Percentiles rank a stretch among this genome's conserved stretches.
phyloP scores from a whole-genome alignment of 78 protist genomes.

The Corallochytrium limacisporum region DNA sequence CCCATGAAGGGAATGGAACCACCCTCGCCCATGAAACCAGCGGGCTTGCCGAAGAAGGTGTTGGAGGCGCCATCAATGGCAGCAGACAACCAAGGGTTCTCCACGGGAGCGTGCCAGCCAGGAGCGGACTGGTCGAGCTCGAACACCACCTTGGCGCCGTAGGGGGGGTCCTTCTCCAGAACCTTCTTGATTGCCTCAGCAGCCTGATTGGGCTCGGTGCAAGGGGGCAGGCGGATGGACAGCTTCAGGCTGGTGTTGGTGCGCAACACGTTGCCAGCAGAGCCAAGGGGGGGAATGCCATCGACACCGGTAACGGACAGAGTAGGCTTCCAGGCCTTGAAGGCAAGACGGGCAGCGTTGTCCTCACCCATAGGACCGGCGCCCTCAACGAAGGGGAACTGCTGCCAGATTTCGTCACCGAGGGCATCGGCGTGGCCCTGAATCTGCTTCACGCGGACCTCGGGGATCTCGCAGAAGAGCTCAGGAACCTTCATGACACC shows the following conservation, averaged over 20 bases:
- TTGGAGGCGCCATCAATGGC: slow-evolving; percentile 37
- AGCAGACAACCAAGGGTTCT: slow-evolving; percentile 30
- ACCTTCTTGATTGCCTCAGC: slow-evolving; percentile 25
- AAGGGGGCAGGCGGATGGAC: slow-evolving; percentile 70
- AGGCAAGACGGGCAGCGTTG: slow-evolving; percentile 22
- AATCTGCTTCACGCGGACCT: slow-evolving; percentile 35
- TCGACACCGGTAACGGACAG: slow-evolving; percentile 63
- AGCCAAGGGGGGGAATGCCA: slow-evolving; percentile 40
- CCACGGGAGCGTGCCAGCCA: slow-evolving; percentile 63
- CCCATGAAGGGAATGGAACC: slow-evolving; percentile 77
- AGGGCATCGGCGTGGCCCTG: slow-evolving; percentile 32
- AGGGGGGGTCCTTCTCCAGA: slow-evolving; percentile 59
- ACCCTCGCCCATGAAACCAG: slow-evolving; percentile 46
- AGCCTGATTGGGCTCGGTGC: slow-evolving; percentile 1
- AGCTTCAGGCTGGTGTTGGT: slow-evolving; percentile 44
- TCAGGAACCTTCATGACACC: slow-evolving; percentile 39
- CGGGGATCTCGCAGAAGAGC: slow-evolving; percentile 55
- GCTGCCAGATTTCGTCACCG: slow-evolving; percentile 29
- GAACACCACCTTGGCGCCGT: slow-evolving; percentile 57
- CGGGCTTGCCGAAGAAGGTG: slow-evolving; percentile 34
- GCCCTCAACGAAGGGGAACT: slow-evolving; percentile 17
- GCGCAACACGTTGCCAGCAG: slow-evolving; percentile 67
- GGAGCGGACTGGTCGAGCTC: slow-evolving; percentile 21
- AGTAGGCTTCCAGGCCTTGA: slow-evolving; percentile 59
- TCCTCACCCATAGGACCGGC: slow-evolving; percentile 38